Base-by-base conservation (phyloP, 768 basidiomycete species). In the Tylopilus vinaceipallidus region DNA sequence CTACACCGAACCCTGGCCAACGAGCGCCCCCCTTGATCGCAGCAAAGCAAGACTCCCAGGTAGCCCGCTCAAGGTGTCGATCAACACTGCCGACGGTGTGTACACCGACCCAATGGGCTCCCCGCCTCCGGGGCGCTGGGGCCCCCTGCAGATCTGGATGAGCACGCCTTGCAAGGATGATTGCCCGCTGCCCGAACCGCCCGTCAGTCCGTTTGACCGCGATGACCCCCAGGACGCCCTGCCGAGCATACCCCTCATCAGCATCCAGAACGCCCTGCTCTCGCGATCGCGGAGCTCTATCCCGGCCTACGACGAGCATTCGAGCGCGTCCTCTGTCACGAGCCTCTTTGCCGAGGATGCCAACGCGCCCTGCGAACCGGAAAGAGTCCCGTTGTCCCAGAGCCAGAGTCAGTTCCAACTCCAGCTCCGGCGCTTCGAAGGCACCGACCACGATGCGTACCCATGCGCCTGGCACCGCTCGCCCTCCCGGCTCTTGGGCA, bases 61-160 rank as follows among this genome's bases (percentile, higher is more conserved):
- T 12, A 64, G 62, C 16, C 63, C 62, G 2, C 63, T 64, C 63
- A 60, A 38, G 48, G 17, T 36, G 2, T 63, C 61, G 2, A 49
- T 52, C 39, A 36, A 50, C 10, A 35, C 13, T 4, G 50, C 44
- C 16, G 12, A 35, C 3, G 35, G 38, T 1, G 45, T 57, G 17
- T 49, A 54, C 40, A 20, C 54, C 22, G 23, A 16, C 0, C 42
- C 45, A 20, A 53, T 55, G 2, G 52, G 22, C n/a, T 53, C 61
- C 6, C 48, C 54, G 3, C 42, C 48, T 1, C 58, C 52, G 17
- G 42, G 35, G 22, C 49, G 23, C 19, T 62, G 61, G 61, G 42
- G 32, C 36, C 42, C 61, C 9, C 9, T 39, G 2, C 42, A 55
- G 20, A 50, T 65, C 8, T 66, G 63, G 63, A 59, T 59, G 30